A percentile compares a stretch with the other conserved stretches of the same genome.
These are phyloP conservation scores for Lanmaoa rubissima DNA, from an alignment of 768 basidiomycete species.

Conservation along the genomic window DNA sequence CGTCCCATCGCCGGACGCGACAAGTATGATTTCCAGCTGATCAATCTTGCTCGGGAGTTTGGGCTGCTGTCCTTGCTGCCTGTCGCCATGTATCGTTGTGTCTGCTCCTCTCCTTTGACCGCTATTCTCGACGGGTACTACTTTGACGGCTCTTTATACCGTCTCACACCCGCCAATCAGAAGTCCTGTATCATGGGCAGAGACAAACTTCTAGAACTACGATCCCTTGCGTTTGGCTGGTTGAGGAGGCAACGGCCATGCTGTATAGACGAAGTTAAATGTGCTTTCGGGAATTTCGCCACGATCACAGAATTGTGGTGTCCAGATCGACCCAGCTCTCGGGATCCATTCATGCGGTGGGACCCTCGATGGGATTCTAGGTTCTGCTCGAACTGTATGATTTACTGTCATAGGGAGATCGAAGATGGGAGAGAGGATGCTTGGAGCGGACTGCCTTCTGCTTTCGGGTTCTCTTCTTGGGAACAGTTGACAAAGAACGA, in stretches of 20 bases:
- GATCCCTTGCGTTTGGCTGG: conserved; percentile 21
- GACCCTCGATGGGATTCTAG: conserved; percentile 20
- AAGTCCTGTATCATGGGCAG: conserved; percentile 25
- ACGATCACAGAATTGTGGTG: conserved; percentile 24
- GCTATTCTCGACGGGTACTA: conserved; percentile 27
- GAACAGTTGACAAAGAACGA: conserved; percentile 6
- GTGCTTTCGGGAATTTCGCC: conserved; percentile 20
- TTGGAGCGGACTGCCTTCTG: conserved; percentile 19
- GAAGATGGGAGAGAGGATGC: conserved; percentile 27
- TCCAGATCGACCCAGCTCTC: conserved; percentile 15
- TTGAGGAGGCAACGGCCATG: conserved; percentile 12
- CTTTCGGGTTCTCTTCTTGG: conserved; percentile 20
- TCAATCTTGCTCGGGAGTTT: conserved; percentile 25
- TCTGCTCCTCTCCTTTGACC: conserved; percentile 16
- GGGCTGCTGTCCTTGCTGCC: conserved; percentile 23
- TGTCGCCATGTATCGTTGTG: conserved; percentile 25
- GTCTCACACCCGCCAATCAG: conserved; percentile 20
- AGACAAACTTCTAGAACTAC: conserved; percentile 24
- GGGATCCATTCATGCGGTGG: conserved; percentile 26
- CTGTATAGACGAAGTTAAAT: conserved; percentile 21
- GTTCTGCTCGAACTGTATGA: conserved; percentile 19
- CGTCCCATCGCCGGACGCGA: conserved; percentile 22
- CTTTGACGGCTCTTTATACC: conserved; percentile 15
- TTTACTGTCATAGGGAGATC: conserved; percentile 26
- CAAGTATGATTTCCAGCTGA: conserved; percentile 26